A percentile compares a stretch with the other conserved stretches of the same genome.
phyloP scores from a whole-genome alignment of 1,139 yeast genomes.

The Blastobotrys arbuscula region DNA sequence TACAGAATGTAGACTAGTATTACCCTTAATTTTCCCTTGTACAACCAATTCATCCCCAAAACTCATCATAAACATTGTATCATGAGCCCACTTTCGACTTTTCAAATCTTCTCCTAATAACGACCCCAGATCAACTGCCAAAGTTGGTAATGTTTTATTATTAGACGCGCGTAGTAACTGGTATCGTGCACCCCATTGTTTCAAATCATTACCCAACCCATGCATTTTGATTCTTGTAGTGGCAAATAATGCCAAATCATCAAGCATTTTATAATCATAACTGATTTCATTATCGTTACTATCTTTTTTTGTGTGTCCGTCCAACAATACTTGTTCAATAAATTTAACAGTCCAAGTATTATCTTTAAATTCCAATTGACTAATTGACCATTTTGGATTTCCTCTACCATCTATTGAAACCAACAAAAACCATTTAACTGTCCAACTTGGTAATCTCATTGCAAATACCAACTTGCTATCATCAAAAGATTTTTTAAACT shows the following conservation, averaged over 20 bases:
- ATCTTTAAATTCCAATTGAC: constrained; percentile 29
- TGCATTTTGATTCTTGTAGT: constrained; percentile 27
- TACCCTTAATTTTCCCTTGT: constrained; percentile 26
- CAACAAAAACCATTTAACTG: constrained; percentile 34
- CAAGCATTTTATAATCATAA: constrained; percentile 27
- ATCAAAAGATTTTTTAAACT: constrained; percentile 23
- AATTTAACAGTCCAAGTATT: constrained; percentile 27
- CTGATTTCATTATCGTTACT: constrained; percentile 16
- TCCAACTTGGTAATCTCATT: constrained; percentile 32
- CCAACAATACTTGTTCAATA: constrained; percentile 24
- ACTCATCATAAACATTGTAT: constrained; percentile 18
- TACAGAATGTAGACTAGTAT: constrained; percentile 19
- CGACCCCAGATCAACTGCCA: constrained; percentile 22
- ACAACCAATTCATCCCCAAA: constrained; percentile 16
- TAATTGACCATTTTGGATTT: constrained; percentile 31
- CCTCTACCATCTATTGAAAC: constrained; percentile 23
- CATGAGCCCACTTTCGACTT: constrained; percentile 25
- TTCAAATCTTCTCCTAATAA: constrained; percentile 15
- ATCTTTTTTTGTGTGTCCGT: constrained; percentile 5
- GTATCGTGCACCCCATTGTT: constrained; percentile 22
- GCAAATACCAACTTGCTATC: constrained; percentile 27
- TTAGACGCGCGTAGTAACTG: constrained; percentile 20
- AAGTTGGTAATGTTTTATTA: constrained; percentile 19
- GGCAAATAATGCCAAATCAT: constrained; percentile 24
- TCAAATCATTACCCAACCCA: constrained; percentile 25